These are phyloP conservation scores for Peniophora sp. DNA, from an alignment of 1,284 basidiomycete genomes.

Conservation along the genomic window DNA sequence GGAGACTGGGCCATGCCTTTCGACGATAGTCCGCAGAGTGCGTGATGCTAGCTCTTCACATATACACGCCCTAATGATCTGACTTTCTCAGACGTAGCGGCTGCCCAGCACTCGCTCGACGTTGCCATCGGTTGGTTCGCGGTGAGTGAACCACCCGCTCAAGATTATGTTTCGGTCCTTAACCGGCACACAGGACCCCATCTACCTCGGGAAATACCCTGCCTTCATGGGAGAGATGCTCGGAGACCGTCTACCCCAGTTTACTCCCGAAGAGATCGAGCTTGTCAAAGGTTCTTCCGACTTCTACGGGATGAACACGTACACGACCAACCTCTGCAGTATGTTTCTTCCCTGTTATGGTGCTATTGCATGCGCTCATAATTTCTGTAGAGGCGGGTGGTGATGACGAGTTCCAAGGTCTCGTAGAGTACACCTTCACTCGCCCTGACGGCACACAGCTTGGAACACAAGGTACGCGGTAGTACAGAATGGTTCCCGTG, in stretches of 20 bases:
- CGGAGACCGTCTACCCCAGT: conserved; percentile 57
- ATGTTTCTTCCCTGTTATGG: conserved; percentile 16
- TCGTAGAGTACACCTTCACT: conserved; percentile 52
- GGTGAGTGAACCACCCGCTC: conserved; percentile 35
- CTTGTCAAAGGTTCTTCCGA: conserved; percentile 65
- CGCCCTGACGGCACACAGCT: conserved; percentile 59
- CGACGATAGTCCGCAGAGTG: conserved; percentile 57
- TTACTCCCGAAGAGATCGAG: conserved; percentile 51
- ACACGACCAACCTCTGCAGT: conserved; percentile 66
- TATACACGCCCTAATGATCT: not conserved
- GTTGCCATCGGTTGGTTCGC: conserved; percentile 62
- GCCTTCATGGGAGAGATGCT: conserved; percentile 51
- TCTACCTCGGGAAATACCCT: conserved; percentile 70
- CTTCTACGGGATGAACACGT: conserved; percentile 69
- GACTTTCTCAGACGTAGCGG: conserved; percentile 41
- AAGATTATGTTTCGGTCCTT: conserved; percentile 3
- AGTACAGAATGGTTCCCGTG: not conserved
- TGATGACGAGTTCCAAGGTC: conserved; percentile 59
- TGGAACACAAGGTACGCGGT: conserved; percentile 51
- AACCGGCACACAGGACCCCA: conserved; percentile 44
- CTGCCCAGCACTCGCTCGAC: conserved; percentile 60
- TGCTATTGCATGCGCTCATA: not conserved
- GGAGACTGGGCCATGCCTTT: conserved; percentile 66
- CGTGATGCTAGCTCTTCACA: conserved; percentile 14
- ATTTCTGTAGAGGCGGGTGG: conserved; percentile 43